phyloP scores from a whole-genome alignment of 2,329 filamentous ascomycete species.

The Cadophora gregata region DNA sequence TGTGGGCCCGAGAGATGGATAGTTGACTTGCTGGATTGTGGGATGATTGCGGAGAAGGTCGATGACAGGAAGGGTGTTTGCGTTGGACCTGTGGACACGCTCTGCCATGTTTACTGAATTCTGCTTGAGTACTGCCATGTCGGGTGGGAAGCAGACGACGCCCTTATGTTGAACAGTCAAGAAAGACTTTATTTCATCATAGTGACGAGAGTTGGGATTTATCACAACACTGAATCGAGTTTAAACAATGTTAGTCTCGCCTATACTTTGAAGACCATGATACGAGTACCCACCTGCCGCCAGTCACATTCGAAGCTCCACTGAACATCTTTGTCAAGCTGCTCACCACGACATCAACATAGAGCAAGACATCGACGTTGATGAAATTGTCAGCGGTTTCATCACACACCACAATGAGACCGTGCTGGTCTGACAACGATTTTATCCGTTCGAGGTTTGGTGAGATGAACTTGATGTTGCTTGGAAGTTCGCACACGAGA shows the following conservation, averaged over 20 bases:
- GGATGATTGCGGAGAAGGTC: slow-evolving; percentile 60
- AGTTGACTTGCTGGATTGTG: slow-evolving; percentile 15
- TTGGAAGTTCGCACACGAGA: slow-evolving; percentile 90
- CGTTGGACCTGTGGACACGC: slow-evolving; percentile 80
- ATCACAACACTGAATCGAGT: neutral
- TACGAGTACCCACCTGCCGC: slow-evolving; percentile 65
- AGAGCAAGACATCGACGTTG: slow-evolving; percentile 87
- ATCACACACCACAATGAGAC: slow-evolving; percentile 90
- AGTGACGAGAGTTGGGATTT: neutral
- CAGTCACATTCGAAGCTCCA: slow-evolving; percentile 96
- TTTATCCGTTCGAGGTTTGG: slow-evolving; percentile 82
- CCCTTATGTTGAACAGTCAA: neutral
- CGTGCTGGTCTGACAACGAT: slow-evolving; percentile 75
- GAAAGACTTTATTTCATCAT: neutral
- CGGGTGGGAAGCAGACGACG: slow-evolving; percentile 15
- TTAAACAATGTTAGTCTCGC: neutral
- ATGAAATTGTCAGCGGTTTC: slow-evolving; percentile 94
- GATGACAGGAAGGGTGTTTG: slow-evolving; percentile 80
- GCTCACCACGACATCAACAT: slow-evolving; percentile 87
- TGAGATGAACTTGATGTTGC: slow-evolving; percentile 83
- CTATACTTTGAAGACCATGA: neutral
- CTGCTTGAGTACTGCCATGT: slow-evolving; percentile 47
- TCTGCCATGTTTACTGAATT: slow-evolving; percentile 83
- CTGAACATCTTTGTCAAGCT: slow-evolving; percentile 95
- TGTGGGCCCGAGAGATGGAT: slow-evolving; percentile 15